Evolutionary conservation across 2,329 filamentous ascomycete genomes (phyloP), one percentile per base, ranked within the genome.

Genomic region (Trichoderma koningii): DNA sequence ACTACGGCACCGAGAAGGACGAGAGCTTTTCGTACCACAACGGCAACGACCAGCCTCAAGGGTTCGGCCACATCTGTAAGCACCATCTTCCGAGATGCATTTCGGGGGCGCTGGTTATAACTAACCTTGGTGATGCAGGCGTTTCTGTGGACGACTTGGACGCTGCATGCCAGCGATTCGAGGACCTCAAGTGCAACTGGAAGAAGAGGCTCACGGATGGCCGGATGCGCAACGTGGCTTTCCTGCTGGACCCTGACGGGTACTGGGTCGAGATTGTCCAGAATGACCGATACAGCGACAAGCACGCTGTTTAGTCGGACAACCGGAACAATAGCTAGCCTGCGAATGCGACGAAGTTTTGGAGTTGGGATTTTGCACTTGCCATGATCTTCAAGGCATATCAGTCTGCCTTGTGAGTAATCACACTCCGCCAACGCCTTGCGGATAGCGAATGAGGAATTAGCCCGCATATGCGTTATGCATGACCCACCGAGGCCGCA

Each of bases 141-240:
- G 80, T 98, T 61, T 84, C 89, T 1, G 93, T 97, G 14, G 94
- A 98, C 74, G 87, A 96, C 74, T 75, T 98, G n/a, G 88, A 95
- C 61, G 89, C 90, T 7, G 93, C 95, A 10, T 97, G 94, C 78
- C 80, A 88, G 73, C 86, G 93, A 15, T 93, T 98, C 71, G 95
- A 98, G 75, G 86, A 87, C 63, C 81, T 91, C 73, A 86, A 89
- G 6, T 90, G 94, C 63, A 88, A 85, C 77, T 99, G 93, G 92
- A 97, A 97, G 87, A 98, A 98, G 87, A 85, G 91, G 69, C 83
- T 98, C 67, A 96, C 92, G 2, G 94, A 98, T 68, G 94, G 94
- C 2, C 82, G 86, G 52, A 97, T 97, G 93, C 94, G 91, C 83
- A 92, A 95, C 69, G 89, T 98, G 62, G 95, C 95, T 0, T 98